phyloP scores from a whole-genome alignment of 306 rosid species.

The Lagenaria siceraria region DNA sequence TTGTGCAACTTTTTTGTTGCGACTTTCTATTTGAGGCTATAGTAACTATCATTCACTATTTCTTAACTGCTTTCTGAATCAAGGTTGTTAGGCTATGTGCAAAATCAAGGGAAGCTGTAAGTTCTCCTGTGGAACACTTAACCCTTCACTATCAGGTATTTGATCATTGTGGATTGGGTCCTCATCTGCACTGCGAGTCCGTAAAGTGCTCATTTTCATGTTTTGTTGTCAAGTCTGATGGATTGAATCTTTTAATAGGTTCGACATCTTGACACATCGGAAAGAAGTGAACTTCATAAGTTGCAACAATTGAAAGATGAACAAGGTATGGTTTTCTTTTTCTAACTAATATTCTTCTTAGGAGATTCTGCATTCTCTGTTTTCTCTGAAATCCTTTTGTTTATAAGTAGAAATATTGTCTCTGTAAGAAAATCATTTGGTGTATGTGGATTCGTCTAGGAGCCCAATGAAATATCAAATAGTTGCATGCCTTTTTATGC shows the following conservation, averaged over 20 bases:
- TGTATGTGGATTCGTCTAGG: neutral
- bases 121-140: constrained; percentile 98
- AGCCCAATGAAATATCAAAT: neutral
- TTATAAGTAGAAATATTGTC: neutral
- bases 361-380: neutral
- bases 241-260: constrained; percentile 40
- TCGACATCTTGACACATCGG: constrained; percentile 98
- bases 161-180: neutral
- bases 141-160: constrained; percentile 97
- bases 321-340: constrained; percentile 42
- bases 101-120: constrained; percentile 98
- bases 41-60: neutral
- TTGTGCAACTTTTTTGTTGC: neutral
- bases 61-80: neutral
- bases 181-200: neutral
- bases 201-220: neutral
- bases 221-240: neutral
- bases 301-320: constrained; percentile 94
- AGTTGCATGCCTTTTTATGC: neutral
- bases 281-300: constrained; percentile 95
- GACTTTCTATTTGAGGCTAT: neutral
- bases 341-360: neutral
- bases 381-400: neutral
- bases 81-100: constrained; percentile 98
- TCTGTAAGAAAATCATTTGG: neutral